Percentiles rank a stretch among this genome's conserved stretches.
phyloP scores from a whole-genome alignment of 202 grass and related monocot genomes.

The Panicum hallii region DNA sequence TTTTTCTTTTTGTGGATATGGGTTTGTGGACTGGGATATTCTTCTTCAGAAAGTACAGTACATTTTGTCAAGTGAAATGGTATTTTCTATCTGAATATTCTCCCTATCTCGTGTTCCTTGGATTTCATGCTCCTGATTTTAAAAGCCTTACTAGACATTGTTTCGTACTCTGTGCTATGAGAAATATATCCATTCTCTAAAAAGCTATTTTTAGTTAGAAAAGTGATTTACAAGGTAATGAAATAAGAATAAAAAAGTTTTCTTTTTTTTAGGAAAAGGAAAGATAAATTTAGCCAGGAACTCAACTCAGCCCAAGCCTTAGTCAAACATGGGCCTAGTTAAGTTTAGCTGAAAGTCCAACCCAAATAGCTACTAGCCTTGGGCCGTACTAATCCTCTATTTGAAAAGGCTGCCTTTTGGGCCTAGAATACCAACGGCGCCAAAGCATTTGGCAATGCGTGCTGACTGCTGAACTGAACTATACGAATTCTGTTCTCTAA shows the following conservation, averaged over 20 bases:
- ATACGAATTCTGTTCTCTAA: too few species aligned
- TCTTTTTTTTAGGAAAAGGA: background rate
- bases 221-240: background rate
- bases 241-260: background rate
- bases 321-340: background rate
- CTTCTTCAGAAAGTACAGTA: background rate
- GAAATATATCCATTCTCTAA: background rate
- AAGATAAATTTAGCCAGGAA: background rate
- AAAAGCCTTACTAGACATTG: background rate
- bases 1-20: background rate
- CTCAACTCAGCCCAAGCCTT: background rate
- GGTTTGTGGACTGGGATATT: background rate
- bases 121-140: background rate
- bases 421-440: background rate
- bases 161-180: background rate
- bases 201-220: too few species aligned
- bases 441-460: background rate
- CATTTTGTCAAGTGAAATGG: background rate
- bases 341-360: background rate
- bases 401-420: background rate
- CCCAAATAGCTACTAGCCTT: background rate
- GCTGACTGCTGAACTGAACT: too few species aligned
- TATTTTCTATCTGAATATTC: constrained; percentile 25
- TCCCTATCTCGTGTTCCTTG: background rate
- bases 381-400: background rate